phyloP scores from a whole-genome alignment of 2,329 filamentous ascomycete species.

The Pyrenochaeta sp. region DNA sequence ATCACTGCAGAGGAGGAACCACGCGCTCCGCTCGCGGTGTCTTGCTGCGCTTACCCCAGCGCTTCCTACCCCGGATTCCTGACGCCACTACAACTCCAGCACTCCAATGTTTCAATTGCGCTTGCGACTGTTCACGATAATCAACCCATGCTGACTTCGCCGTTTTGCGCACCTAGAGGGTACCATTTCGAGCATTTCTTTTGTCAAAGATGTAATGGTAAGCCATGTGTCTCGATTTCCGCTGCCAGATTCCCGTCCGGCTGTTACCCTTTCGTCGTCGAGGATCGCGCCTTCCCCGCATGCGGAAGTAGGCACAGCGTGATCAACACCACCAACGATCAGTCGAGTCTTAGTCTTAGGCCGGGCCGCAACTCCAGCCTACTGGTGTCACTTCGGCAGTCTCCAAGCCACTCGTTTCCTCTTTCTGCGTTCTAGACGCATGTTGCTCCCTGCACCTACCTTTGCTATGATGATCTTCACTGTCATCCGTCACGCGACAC shows the following conservation, averaged over 20 bases:
- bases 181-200: constrained; percentile 83
- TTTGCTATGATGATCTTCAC: constrained; percentile 26
- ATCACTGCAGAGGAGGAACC: constrained; percentile 24
- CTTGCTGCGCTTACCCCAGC: constrained; percentile 23
- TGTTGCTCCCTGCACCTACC: constrained; percentile 21
- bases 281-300: constrained; percentile 41
- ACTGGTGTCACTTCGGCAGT: constrained; percentile 30
- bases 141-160: constrained; percentile 35
- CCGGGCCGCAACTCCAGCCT: constrained; percentile 35
- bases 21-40: constrained; percentile 19
- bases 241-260: constrained; percentile 12
- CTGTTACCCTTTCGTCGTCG: constrained; percentile 21
- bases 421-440: constrained; percentile 23
- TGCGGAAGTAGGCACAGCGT: constrained; percentile 22
- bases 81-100: constrained; percentile 38
- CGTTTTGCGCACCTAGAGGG: constrained; percentile 66
- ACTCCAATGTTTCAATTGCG: constrained; percentile 26
- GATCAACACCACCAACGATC: constrained; percentile 36
- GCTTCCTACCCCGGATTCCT: constrained; percentile 39
- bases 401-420: constrained; percentile 7
- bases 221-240: constrained; percentile 50
- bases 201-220: constrained; percentile 84
- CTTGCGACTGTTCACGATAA: constrained; percentile 24
- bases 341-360: constrained; percentile 25
- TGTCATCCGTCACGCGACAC: constrained; percentile 41